Evolutionary conservation across 2,329 filamentous ascomycete genomes (phyloP), one percentile per base, ranked within the genome.

Genomic region (Colletotrichum spinosum): DNA sequence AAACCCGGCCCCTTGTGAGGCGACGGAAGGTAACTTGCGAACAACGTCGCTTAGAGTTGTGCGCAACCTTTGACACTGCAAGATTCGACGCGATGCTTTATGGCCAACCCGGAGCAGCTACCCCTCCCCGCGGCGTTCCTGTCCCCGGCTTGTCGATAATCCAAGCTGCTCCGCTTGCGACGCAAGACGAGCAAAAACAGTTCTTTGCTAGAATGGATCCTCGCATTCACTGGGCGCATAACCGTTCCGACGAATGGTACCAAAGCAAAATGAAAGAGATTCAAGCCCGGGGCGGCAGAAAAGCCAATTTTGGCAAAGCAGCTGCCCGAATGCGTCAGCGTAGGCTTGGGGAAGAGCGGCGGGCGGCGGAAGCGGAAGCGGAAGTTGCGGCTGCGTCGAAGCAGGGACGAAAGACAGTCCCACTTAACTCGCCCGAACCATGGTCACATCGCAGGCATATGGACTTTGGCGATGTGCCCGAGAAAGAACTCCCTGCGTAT

Each of bases 181-280:
- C 37, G 54, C 67, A 52, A 25, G 25, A 25, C 25, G 59, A 48
- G 25, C 61, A 71, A 55, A 70, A 75, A 35, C 77, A 76, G 33
- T 67, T 78, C 6, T 88, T 80, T 68, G 74, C 79, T 1, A 75
- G 80, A 52, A 76, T 86, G 3, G 83, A 89, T 70, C 86, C 86
- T 0, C 80, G 80, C 2, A 77, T 83, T 2, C 82, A 86, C 55
- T 83, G 80, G 74, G 78, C 78, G 1, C 78, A 81, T 49, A 75
- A 75, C 2, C 78, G 78, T 49, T 78, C 82, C 0, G 70, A 79
- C 4, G 73, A 75, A 15, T 88, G 85, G 85, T 75, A 81, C 54
- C 72, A 70, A 12, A 72, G 74, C 13, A 89, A 88, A 65, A 76
- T 80, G 39, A 70, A 72, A 1, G 86, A 89, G 62, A 87, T 89